Conservation (phyloP, 1,139 yeast species). For the Arxiozyma telluris region DNA sequence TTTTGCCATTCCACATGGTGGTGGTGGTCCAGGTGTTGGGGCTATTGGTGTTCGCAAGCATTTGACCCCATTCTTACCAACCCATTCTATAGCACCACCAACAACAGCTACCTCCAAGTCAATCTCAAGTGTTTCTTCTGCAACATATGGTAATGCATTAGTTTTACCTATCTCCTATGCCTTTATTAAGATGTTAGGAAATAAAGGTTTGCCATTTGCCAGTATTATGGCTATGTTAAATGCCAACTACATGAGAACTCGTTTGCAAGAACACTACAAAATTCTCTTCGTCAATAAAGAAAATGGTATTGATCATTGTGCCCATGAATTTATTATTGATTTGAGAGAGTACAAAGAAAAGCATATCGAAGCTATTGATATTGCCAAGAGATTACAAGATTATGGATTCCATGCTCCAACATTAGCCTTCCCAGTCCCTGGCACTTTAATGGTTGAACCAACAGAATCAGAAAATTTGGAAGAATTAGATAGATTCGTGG, state of each 20-base stretch:
- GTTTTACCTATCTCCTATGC: conserved; percentile 91
- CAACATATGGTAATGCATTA: conserved; percentile 93
- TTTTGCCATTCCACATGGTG: conserved; percentile 96
- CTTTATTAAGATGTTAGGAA: conserved; percentile 89
- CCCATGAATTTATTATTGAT: conserved; percentile 92
- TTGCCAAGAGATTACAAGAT: conserved; percentile 94
- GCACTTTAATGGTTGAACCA: conserved; percentile 96
- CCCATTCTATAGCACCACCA: conserved; percentile 54
- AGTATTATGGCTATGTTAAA: conserved; percentile 85
- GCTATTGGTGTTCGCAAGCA: conserved; percentile 91
- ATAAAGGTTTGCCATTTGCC: conserved; percentile 71
- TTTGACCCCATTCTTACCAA: conserved; percentile 74
- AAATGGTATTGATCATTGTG: conserved; percentile 67
- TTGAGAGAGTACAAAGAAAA: conserved; percentile 71
- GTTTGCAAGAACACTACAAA: conserved; percentile 59
- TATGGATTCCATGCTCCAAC: conserved; percentile 99
- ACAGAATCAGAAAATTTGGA: conserved; percentile 87
- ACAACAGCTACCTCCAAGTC: conserved; percentile 39
- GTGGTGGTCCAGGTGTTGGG: conserved; percentile 99
- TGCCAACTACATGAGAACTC: conserved; percentile 89
- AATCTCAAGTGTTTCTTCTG: conserved; percentile 76
- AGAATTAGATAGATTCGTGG: conserved; percentile 85
- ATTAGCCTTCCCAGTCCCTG: conserved; percentile 97
- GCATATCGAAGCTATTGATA: conserved; percentile 90
- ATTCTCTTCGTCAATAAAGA: conserved; percentile 64